Percentiles rank a stretch among this genome's conserved stretches.
Evolutionary conservation across 495 filamentous ascomycete genomes (phyloP).

Genomic region (Penicillium canescens): DNA sequence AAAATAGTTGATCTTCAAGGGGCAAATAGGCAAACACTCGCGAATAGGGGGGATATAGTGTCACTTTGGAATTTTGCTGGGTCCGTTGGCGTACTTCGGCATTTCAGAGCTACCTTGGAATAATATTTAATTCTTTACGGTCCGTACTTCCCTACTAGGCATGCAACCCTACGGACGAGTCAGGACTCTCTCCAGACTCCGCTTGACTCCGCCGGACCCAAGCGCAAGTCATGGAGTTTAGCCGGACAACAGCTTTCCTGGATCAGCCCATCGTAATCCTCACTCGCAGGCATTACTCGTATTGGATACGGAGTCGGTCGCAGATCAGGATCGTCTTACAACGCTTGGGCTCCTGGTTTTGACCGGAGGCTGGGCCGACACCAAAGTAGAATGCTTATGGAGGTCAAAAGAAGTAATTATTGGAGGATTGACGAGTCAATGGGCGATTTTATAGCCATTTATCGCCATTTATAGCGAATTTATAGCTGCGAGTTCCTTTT

Average conservation of each 20-base stretch:
- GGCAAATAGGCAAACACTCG: slow-evolving; percentile 11
- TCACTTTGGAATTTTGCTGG: background rate
- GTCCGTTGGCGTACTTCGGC: too few relatives aligned
- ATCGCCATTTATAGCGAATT: too few relatives aligned
- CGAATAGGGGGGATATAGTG: background rate
- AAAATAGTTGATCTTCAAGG: slow-evolving; percentile 17
- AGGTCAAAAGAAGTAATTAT: background rate
- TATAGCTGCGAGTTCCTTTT: slow-evolving; percentile 3
- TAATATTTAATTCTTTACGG: too few relatives aligned
- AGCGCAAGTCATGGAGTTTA: background rate
- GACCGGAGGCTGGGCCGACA: slow-evolving; percentile 4
- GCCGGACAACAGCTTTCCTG: slow-evolving; percentile 5
- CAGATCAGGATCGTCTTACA: slow-evolving; percentile 11
- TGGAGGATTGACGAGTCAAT: too few relatives aligned
- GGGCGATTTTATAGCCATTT: too few relatives aligned
- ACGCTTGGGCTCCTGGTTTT: background rate
- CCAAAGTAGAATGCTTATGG: slow-evolving; percentile 8
- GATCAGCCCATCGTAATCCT: slow-evolving; percentile 6
- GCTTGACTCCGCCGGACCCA: slow-evolving; percentile 1
- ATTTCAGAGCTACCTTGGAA: too few relatives aligned
- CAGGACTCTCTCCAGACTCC: background rate
- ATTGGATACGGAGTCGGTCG: slow-evolving; percentile 10
- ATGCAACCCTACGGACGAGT: too few relatives aligned
- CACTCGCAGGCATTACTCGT: background rate
- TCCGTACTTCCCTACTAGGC: too few relatives aligned